Evolutionary conservation across 2,329 filamentous ascomycete species (phyloP).

Genomic region (Claviceps quebecensis): DNA sequence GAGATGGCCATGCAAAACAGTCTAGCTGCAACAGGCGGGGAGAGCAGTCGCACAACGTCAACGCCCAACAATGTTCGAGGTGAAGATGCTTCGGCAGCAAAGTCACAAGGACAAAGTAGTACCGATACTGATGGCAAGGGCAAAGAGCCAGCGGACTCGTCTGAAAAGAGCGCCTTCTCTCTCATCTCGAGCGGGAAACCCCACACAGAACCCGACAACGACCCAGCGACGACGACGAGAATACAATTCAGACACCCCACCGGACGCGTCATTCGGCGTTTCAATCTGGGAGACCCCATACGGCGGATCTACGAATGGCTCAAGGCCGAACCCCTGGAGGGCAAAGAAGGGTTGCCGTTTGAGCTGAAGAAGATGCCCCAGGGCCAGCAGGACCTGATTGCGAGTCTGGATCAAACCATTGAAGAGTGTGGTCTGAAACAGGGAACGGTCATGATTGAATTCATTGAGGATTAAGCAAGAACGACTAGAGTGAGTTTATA

Average conservation of each 20-base stretch:
- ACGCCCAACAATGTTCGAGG: constrained; percentile 53
- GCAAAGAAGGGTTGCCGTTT: constrained; percentile 64
- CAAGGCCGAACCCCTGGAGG: constrained; percentile 73
- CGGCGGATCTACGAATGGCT: constrained; percentile 89
- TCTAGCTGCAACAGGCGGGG: constrained; percentile 37
- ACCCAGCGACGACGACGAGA: constrained; percentile 61
- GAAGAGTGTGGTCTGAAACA: constrained; percentile 77
- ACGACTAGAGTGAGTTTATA: no score
- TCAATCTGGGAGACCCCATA: constrained; percentile 62
- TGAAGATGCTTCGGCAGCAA: constrained; percentile 80
- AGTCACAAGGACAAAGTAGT: constrained; percentile 29
- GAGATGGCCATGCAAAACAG: constrained; percentile 89
- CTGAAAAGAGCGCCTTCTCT: constrained; percentile 42
- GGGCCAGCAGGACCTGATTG: constrained; percentile 65
- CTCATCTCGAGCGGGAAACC: constrained; percentile 57
- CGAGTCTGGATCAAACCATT: constrained; percentile 58
- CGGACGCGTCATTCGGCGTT: constrained; percentile 78
- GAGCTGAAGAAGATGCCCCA: constrained; percentile 70
- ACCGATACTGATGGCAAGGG: constrained; percentile 31
- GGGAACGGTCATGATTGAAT: constrained; percentile 91
- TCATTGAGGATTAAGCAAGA: constrained; percentile 42
- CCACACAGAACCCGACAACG: constrained; percentile 63
- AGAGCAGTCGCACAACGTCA: constrained; percentile 21
- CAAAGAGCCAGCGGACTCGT: constrained; percentile 26
- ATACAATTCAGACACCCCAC: constrained; percentile 86